A percentile compares a stretch with the other conserved stretches of the same genome.
Conservation (phyloP, 2,329 filamentous ascomycete genomes). For the Fusarium solani-melongenae region DNA sequence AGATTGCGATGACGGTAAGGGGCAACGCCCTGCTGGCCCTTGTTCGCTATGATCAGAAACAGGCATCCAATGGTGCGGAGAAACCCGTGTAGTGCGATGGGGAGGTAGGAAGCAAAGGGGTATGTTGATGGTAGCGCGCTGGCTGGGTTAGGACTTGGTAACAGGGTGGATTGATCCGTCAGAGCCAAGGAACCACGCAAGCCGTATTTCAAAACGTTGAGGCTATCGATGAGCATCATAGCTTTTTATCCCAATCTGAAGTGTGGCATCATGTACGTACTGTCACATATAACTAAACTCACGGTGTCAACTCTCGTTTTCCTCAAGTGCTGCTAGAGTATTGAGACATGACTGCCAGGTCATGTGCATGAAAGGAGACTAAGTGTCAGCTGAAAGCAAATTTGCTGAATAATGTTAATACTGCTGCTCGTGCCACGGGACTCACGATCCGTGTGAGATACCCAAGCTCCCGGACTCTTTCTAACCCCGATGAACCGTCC, state of each 20-base stretch:
- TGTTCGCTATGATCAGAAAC: neutral
- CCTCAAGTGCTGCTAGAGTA: neutral
- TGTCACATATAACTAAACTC: neutral
- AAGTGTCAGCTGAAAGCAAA: neutral
- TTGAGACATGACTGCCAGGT: neutral
- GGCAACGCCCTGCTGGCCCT: neutral
- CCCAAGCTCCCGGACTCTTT: neutral
- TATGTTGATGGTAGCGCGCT: too few species aligned
- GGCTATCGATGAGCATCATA: neutral
- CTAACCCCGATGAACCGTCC: neutral
- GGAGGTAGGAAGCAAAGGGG: too few species aligned
- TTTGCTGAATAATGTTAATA: neutral
- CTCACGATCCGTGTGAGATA: neutral
- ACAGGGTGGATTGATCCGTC: neutral
- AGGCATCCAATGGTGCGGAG: neutral
- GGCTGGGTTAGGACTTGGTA: too few species aligned
- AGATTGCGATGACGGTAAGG: neutral
- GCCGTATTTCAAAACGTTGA: neutral
- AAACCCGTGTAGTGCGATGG: too few species aligned
- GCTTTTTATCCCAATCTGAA: neutral
- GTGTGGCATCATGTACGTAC: neutral
- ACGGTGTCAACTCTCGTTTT: neutral
- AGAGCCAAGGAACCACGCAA: neutral
- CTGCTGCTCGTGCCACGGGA: neutral
- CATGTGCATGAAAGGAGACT: neutral